Evolutionary conservation across 768 basidiomycete species (phyloP).

Genomic region (Pulveroboletus sp.): DNA sequence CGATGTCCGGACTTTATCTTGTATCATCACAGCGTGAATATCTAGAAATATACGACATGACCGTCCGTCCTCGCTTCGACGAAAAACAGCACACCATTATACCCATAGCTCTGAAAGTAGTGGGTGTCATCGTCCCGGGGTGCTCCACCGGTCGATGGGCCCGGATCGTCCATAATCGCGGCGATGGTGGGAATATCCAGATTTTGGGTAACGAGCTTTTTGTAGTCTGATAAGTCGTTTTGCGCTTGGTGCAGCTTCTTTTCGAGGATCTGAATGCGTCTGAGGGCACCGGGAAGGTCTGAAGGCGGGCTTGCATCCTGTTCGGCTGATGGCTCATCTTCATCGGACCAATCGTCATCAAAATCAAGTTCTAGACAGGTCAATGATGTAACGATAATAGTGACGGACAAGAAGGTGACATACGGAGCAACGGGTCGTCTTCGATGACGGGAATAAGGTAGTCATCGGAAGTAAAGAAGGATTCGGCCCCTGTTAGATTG

Average conservation of each 20-base stretch:
- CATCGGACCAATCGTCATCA: constrained; percentile 76
- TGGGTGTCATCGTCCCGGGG: constrained; percentile 85
- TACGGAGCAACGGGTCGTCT: constrained; percentile 89
- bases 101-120: constrained; percentile 89
- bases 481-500: constrained; percentile 54
- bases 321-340: constrained; percentile 2
- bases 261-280: constrained; percentile 59
- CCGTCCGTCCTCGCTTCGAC: background rate
- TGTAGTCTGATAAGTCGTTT: constrained; percentile 62
- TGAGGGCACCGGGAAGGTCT: constrained; percentile 33
- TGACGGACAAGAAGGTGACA: constrained; percentile 25
- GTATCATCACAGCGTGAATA: constrained; percentile 95
- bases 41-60: constrained; percentile 41
- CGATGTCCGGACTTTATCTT: constrained; percentile 90
- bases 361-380: constrained; percentile 53
- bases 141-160: constrained; percentile 20
- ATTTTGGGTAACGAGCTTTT: constrained; percentile 50
- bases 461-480: constrained; percentile 69
- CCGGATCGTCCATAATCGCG: constrained; percentile 40
- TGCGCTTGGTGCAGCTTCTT: constrained; percentile 57
- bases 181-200: constrained; percentile 46
- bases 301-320: constrained; percentile 15
- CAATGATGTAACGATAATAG: background rate
- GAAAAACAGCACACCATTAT: constrained; percentile 61
- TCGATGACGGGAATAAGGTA: constrained; percentile 81